These are phyloP conservation scores for Podaxis sp. DNA, from an alignment of 768 basidiomycete genomes.

Conservation along the genomic window DNA sequence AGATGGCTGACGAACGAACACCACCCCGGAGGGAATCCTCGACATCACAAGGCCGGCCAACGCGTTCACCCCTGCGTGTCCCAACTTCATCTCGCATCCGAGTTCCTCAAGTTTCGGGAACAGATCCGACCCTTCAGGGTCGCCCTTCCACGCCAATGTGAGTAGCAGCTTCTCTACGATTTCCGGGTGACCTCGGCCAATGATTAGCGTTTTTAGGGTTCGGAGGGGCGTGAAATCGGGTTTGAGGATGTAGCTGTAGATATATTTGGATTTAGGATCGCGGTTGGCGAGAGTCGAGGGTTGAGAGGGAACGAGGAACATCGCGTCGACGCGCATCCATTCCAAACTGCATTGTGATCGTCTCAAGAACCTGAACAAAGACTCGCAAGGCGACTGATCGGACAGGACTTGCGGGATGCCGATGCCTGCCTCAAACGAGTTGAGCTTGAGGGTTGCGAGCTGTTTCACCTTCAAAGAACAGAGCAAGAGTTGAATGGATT, in stretches of 20 bases:
- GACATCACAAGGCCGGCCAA: conserved; percentile 10
- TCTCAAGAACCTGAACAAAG: conserved; percentile 9
- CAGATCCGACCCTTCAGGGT: conserved; percentile 1
- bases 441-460: conserved; percentile 7
- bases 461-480: conserved; percentile 1
- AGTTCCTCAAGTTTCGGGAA: conserved; percentile 2
- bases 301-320: conserved; percentile 11
- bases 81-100: conserved; percentile 11
- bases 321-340: conserved; percentile 2
- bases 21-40: conserved; percentile 11
- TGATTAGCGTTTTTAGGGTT: conserved; percentile 7
- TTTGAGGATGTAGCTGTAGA: conserved; percentile 10
- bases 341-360: conserved; percentile 9
- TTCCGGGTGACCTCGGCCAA: conserved; percentile 10
- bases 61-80: conserved; percentile 2
- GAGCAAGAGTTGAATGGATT: conserved; percentile 8
- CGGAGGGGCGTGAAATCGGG: conserved; percentile 6
- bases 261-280: conserved; percentile 1
- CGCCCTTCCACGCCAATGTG: conserved; percentile 9
- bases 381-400: conserved; percentile 9
- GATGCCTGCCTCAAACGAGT: conserved; percentile 9
- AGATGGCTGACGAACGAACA: not conserved
- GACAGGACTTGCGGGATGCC: conserved; percentile 6
- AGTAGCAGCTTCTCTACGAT: conserved; percentile 8
- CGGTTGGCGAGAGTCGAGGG: not conserved